Base-by-base conservation (phyloP, 2,329 filamentous ascomycete genomes). In the Ascochyta lentis region DNA sequence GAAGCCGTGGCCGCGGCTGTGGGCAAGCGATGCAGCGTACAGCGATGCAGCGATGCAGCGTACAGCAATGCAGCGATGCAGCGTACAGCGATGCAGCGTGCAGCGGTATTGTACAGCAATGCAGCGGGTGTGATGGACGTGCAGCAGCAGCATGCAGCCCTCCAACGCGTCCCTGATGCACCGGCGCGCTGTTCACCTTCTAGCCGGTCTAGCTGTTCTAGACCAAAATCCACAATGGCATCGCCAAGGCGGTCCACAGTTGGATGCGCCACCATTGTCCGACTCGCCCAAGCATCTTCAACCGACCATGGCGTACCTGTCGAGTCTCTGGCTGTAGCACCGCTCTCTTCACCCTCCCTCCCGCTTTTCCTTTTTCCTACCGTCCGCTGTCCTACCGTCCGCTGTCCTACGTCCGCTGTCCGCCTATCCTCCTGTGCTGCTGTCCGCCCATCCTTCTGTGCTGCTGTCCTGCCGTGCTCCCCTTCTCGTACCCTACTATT, bases 271-370 rank as follows among this genome's bases (percentile, higher is more conserved):
- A 56, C 53, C 42, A 53, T 35, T 34, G 15, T 41, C 29, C 24
- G 40, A 48, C 53, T 56, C 53, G 53, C 42, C 53, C 53, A 56
- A n/a, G 42, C 26, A 46, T 46, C 52, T 41, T 37, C 35, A 37
- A 31, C 46, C 35, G 37, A 51, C 42, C 37, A 56, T 56, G 53
- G 53, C 48, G 42, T 51, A 50, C 42, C 35, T 40, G 53, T 56
- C 53, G 48, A 51, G 42, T 51, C 43, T 42, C 16, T 16, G 48
- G 38, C 39, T 26, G 48, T 48, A 47, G 47, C 34, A 51, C 39
- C 56, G 58, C 57, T 53, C 65, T 50, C 45, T 39, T 23, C 35
- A 31, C 12, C 15, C 54, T 37, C 50, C 54, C 31, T 44, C 41
- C 31, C 42, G 19, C 19, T 19, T 19, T 19, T 19, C 19, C 19